These are phyloP conservation scores for Colletotrichum graminicola DNA, from an alignment of 2,329 filamentous ascomycete genomes.

Conservation along the genomic window DNA sequence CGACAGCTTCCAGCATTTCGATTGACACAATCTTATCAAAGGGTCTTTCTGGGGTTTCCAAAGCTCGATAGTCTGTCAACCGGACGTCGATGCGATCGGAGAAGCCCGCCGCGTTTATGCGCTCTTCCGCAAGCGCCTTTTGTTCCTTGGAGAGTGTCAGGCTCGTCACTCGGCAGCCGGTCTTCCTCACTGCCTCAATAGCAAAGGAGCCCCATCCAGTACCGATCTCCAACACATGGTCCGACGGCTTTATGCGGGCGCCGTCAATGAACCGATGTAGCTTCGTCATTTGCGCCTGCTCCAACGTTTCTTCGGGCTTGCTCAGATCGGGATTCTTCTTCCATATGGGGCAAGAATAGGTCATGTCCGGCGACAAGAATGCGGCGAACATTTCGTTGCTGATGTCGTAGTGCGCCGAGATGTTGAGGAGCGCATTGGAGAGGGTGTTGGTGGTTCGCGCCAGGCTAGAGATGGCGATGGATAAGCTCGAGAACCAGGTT, in stretches of 20 bases:
- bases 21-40: conserved; percentile 82
- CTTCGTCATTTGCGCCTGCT: conserved; percentile 77
- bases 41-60: conserved; percentile 63
- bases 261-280: conserved; percentile 74
- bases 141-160: conserved; percentile 78
- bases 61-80: conserved; percentile 76
- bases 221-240: conserved; percentile 81
- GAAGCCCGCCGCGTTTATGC: conserved; percentile 72
- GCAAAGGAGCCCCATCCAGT: conserved; percentile 83
- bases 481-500: conserved; percentile 71
- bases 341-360: conserved; percentile 80
- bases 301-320: conserved; percentile 66
- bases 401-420: conserved; percentile 81
- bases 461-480: conserved; percentile 68
- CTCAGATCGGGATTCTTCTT: conserved; percentile 56
- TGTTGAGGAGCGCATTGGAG: conserved; percentile 72
- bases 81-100: conserved; percentile 72
- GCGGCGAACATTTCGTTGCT: conserved; percentile 82
- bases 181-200: conserved; percentile 74
- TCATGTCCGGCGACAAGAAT: conserved; percentile 82
- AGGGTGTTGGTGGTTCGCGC: conserved; percentile 70
- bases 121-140: conserved; percentile 74
- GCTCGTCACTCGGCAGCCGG: conserved; percentile 76
- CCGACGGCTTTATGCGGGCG: conserved; percentile 70
- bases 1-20: conserved; percentile 83